These are phyloP conservation scores for Phialemoniopsis sp. DNA, from an alignment of 2,329 filamentous ascomycete genomes.

Conservation along the genomic window DNA sequence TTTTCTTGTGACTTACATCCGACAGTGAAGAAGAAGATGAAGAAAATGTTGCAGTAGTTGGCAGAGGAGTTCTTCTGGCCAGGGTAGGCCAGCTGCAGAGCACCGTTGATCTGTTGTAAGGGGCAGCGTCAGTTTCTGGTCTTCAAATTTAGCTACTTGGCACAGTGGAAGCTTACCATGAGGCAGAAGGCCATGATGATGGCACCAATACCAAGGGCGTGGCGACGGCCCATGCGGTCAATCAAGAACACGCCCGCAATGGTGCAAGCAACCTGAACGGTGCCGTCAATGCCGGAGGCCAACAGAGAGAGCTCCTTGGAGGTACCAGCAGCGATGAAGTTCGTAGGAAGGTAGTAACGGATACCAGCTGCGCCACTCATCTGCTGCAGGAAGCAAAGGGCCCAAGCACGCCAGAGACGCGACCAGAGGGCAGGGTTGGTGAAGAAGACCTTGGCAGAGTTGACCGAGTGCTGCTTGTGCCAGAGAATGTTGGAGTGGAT, in stretches of 20 bases:
- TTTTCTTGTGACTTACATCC: conserved; percentile 10
- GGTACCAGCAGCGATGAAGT: conserved; percentile 25
- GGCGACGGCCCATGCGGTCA: conserved; percentile 22
- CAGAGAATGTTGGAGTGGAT: conserved; percentile 23
- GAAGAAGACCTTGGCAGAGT: conserved; percentile 20
- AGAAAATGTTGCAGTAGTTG: conserved; percentile 14
- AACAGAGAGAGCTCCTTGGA: conserved; percentile 21
- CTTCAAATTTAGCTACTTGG: neutral
- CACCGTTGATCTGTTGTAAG: conserved; percentile 16
- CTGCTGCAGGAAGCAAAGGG: conserved; percentile 26
- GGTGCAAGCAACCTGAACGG: conserved; percentile 26
- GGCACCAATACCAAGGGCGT: conserved; percentile 22
- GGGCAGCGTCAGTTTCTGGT: neutral
- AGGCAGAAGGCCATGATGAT: conserved; percentile 25
- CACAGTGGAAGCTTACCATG: conserved; percentile 8
- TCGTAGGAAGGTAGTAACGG: conserved; percentile 28
- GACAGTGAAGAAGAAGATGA: conserved; percentile 15
- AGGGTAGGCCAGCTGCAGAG: conserved; percentile 10
- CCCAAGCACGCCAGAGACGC: conserved; percentile 25
- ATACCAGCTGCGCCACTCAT: conserved; percentile 29
- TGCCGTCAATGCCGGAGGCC: conserved; percentile 26
- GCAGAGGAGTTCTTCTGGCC: conserved; percentile 10
- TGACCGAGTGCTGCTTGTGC: conserved; percentile 17
- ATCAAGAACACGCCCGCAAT: conserved; percentile 27
- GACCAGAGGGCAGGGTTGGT: conserved; percentile 23